phyloP scores from a whole-genome alignment of 2,329 filamentous ascomycete genomes.

The Fusarium incarnatum region DNA sequence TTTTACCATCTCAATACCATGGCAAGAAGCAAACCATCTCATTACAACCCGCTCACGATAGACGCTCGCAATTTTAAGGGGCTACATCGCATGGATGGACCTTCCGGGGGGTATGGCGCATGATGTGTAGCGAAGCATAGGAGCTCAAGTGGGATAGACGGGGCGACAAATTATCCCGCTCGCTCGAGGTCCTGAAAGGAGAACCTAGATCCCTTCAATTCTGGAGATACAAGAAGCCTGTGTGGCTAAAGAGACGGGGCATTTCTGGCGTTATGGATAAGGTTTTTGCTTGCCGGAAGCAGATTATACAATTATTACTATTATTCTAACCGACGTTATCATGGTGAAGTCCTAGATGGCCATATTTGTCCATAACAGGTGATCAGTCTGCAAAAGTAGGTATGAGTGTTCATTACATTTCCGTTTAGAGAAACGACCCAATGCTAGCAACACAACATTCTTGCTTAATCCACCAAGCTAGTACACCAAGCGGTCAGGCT shows the following conservation, averaged over 20 bases:
- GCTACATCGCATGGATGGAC: conserved; percentile 9
- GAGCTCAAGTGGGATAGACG: conserved; percentile 7
- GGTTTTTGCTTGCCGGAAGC: conserved; percentile 32
- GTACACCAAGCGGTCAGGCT: not conserved
- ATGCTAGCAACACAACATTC: not conserved
- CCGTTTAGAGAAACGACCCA: not conserved
- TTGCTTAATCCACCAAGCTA: not conserved
- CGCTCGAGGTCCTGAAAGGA: conserved; percentile 12
- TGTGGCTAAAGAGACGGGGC: conserved; percentile 27
- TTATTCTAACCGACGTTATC: not conserved
- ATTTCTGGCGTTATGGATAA: conserved; percentile 41
- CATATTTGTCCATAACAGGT: not conserved
- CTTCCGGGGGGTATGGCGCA: conserved; percentile 10
- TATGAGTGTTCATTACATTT: not conserved
- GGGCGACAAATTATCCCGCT: not conserved
- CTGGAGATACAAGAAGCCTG: conserved; percentile 29
- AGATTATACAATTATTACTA: conserved; percentile 33
- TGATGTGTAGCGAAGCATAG: conserved; percentile 9
- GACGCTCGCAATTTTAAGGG: conserved; percentile 23
- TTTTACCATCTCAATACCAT: conserved; percentile 25
- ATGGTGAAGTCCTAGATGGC: not conserved
- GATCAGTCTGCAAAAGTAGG: not conserved
- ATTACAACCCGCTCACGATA: conserved; percentile 23
- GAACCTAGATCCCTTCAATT: conserved; percentile 16
- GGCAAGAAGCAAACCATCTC: conserved; percentile 24